Percentiles rank a stretch among this genome's conserved stretches.
phyloP scores from a whole-genome alignment of 2,329 filamentous ascomycete species.

The Trichoderma semiorbis region DNA sequence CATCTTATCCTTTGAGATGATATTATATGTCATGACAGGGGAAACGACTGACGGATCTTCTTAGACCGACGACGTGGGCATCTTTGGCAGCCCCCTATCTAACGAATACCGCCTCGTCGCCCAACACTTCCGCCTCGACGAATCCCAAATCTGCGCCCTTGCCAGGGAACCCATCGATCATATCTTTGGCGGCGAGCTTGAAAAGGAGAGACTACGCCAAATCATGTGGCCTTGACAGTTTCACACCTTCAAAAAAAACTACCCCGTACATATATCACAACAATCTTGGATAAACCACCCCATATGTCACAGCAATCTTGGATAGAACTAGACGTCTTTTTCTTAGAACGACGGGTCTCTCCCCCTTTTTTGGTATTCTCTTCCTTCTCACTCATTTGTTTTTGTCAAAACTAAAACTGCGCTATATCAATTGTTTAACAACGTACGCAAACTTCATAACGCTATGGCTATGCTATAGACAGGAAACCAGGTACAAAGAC shows the following conservation, averaged over 20 bases:
- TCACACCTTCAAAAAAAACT: not conserved
- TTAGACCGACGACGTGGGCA: conserved; percentile 79
- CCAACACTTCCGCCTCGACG: conserved; percentile 60
- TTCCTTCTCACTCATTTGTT: not conserved
- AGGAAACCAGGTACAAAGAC: conserved; percentile 1
- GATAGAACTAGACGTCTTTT: not conserved
- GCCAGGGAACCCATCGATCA: conserved; percentile 59
- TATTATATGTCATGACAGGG: not conserved
- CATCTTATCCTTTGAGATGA: not conserved
- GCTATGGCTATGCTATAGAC: conserved; percentile 8
- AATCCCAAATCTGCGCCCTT: conserved; percentile 47
- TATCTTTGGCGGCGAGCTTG: conserved; percentile 63
- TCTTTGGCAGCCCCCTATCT: conserved; percentile 73
- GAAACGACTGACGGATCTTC: not conserved
- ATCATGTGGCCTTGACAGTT: conserved; percentile 44
- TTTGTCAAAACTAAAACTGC: not conserved
- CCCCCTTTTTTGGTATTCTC: not conserved
- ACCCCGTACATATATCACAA: no score
- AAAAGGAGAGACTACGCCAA: conserved; percentile 54
- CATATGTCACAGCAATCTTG: not conserved
- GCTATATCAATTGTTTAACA: not conserved
- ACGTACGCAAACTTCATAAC: conserved; percentile 1
- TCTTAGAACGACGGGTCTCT: not conserved
- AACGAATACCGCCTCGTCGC: conserved; percentile 74
- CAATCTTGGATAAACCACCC: not conserved